phyloP scores from a whole-genome alignment of 2,329 filamentous ascomycete genomes.

The Stagonosporopsis chrysanthemi region DNA sequence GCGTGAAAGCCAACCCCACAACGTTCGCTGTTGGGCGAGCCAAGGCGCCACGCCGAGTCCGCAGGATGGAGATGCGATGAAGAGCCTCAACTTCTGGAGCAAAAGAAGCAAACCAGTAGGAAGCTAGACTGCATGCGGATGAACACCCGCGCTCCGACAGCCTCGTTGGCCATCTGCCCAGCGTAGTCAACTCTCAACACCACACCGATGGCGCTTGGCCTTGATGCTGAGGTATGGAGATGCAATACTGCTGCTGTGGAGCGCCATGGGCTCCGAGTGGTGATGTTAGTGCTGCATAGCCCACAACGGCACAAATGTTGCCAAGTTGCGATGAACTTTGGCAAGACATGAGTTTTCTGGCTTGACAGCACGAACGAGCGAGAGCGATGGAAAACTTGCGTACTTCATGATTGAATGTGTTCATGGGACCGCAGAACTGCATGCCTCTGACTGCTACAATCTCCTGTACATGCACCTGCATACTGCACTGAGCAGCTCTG shows the following conservation, averaged over 20 bases:
- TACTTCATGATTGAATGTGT: background rate
- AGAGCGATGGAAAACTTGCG: too few species aligned
- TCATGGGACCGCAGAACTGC: background rate
- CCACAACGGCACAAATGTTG: background rate
- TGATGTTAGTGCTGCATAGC: background rate
- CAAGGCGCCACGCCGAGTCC: conserved; percentile 2
- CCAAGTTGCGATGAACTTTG: background rate
- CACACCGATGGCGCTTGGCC: background rate
- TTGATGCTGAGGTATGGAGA: background rate
- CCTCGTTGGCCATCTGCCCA: background rate
- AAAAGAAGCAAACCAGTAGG: background rate
- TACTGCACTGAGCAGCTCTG: too few species aligned
- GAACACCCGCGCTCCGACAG: conserved; percentile 5
- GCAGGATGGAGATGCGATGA: background rate
- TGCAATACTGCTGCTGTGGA: background rate
- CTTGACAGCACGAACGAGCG: background rate
- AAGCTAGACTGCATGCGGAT: conserved; percentile 5
- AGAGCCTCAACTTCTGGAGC: conserved; percentile 6
- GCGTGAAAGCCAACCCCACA: conserved; percentile 12
- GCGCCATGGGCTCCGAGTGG: background rate
- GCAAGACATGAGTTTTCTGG: background rate
- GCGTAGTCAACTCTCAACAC: conserved; percentile 6
- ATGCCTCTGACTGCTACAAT: background rate
- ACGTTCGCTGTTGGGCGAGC: conserved; percentile 10
- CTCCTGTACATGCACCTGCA: background rate